Evolutionary conservation across 768 basidiomycete genomes (phyloP), one percentile per base, ranked within the genome.

Genomic region (Clathrus columnatus): DNA sequence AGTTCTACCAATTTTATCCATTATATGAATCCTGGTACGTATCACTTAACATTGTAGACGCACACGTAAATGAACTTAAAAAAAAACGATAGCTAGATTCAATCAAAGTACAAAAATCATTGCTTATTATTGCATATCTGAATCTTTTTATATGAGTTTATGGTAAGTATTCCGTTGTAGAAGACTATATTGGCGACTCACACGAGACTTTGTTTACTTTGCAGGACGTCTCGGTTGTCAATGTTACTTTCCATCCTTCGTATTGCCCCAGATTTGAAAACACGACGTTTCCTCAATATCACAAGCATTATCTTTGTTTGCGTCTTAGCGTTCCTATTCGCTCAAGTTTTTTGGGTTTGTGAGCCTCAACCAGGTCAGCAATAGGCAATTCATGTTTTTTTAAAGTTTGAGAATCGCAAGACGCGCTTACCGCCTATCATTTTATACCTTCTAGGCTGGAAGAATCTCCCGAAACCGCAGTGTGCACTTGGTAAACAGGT

Each of bases 171-270:
- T 32, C 14, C 14, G 27, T 11, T 8, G 2, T 7, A 7, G 20
- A 36, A 2, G 20, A 7, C 8, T 2, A 11, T 36, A 6, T 29
- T 6, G 5, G 14, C 42, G 5, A 32, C 29, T n/a, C n/a, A n/a
- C n/a, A n/a, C n/a, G n/a, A n/a, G n/a, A n/a, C n/a, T n/a, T n/a
- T n/a, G n/a, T n/a, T n/a, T n/a, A n/a, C n/a, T n/a, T n/a, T n/a
- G n/a, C n/a, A 76, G 76, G 75, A 70, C 67, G 32, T 68, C 79
- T 2, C 73, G 79, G 18, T 65, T 78, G n/a, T 73, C 77, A 23
- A 79, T 80, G 44, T 65, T 81, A 6, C 77, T 77, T 65, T 79
- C 78, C 5, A 71, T 81, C 57, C 74, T 80, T 51, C 76, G 80
- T 32, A 71, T 80, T 61, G 75, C 76, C 51, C 73, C 75, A 1